Percentiles rank a stretch among this genome's conserved stretches.
phyloP scores from a whole-genome alignment of 83 land plant genomes.

The Picea abies region DNA sequence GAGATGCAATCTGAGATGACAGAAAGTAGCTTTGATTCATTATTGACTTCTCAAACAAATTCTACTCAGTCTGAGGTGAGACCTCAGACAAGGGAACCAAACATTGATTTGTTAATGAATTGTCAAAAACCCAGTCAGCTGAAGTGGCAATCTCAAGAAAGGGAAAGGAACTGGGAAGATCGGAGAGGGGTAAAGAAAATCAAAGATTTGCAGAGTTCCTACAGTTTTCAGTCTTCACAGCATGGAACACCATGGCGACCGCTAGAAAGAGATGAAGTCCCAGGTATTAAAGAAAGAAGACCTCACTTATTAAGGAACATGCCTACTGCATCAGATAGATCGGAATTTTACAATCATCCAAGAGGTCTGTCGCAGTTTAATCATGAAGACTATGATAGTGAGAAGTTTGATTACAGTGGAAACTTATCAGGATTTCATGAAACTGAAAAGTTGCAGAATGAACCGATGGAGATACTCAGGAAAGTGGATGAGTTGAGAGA shows the following conservation, averaged over 20 bases:
- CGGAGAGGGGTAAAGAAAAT: background rate
- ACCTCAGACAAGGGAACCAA: conserved; percentile 1
- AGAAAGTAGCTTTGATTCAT: background rate
- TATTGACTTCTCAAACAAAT: background rate
- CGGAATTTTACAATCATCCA: background rate
- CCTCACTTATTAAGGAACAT: conserved; percentile 6
- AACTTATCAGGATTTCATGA: background rate
- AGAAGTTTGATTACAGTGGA: background rate
- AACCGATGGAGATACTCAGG: conserved; percentile 36
- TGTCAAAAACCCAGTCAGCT: background rate
- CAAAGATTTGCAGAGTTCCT: background rate
- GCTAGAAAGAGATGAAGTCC: too few relatives aligned
- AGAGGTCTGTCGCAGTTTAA: background rate
- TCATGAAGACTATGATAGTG: conserved; percentile 7
- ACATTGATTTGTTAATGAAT: background rate
- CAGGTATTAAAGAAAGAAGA: background rate
- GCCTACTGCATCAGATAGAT: background rate
- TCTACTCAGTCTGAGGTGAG: background rate
- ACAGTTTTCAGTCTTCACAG: background rate
- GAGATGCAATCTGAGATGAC: background rate
- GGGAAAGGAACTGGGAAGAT: conserved; percentile 1
- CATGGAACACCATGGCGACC: background rate
- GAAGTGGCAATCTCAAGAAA: background rate
- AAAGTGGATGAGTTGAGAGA: conserved; percentile 54
- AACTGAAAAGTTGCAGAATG: conserved; percentile 26